phyloP scores from a whole-genome alignment of 208 protist genomes.

The Naegleria lovaniensis region DNA sequence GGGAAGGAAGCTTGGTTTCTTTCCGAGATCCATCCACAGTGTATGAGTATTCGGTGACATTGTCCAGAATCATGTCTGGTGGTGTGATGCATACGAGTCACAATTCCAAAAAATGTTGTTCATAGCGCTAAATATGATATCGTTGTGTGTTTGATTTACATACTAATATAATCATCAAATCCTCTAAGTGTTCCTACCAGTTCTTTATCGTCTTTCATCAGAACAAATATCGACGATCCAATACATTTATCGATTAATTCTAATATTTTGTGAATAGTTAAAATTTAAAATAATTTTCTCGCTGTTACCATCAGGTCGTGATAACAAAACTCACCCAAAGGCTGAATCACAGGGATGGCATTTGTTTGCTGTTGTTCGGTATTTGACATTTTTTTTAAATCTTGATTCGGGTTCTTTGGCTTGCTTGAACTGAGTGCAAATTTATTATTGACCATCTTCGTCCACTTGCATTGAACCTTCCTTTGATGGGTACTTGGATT shows the following conservation, averaged over 20 bases:
- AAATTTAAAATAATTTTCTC: no score
- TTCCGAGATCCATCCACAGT: background rate
- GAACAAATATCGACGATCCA: conserved; percentile 3
- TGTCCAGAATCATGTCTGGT: background rate
- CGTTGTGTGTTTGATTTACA: background rate
- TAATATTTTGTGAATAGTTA: background rate
- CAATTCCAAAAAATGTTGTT: background rate
- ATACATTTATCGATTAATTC: conserved; percentile 6
- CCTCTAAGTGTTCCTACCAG: conserved; percentile 20
- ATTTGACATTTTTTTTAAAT: background rate
- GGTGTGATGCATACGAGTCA: no score
- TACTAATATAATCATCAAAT: conserved; percentile 27
- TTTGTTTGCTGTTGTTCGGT: background rate
- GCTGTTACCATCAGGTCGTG: no score
- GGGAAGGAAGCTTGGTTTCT: background rate
- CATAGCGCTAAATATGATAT: background rate
- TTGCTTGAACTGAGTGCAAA: no score
- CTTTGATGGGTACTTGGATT: background rate
- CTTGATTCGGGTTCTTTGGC: no score
- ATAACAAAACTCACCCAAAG: background rate
- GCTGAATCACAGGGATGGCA: background rate
- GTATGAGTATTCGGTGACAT: conserved; percentile 14
- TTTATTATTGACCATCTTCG: background rate
- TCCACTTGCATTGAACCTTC: background rate
- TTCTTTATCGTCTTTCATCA: conserved; percentile 25